Conservation (phyloP, 495 filamentous ascomycete species). For the Choiromyces venosus region DNA sequence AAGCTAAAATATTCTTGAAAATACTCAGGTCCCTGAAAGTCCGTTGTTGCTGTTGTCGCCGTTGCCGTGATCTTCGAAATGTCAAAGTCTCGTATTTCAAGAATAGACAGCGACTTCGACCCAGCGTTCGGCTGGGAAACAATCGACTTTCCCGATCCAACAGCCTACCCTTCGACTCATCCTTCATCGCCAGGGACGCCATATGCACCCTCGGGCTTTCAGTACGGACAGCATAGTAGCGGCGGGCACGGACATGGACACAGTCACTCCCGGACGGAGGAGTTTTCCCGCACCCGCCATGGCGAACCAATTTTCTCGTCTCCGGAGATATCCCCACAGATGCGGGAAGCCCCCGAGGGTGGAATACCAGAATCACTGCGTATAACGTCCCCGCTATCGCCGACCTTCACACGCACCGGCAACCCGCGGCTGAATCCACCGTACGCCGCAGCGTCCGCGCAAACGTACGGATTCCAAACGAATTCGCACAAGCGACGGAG, state of each 20-base stretch:
- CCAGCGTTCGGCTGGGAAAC: constrained; percentile 20
- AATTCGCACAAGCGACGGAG: not conserved
- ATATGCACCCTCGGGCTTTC: constrained; percentile 4
- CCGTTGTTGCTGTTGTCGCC: not conserved
- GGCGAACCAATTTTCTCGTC: constrained; percentile 7
- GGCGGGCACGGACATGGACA: not conserved
- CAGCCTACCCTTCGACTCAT: constrained; percentile 4
- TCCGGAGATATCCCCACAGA: constrained; percentile 25
- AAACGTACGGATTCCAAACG: not conserved
- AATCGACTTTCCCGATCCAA: constrained; percentile 16
- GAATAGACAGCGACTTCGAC: constrained; percentile 23
- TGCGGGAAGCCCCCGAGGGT: constrained; percentile 6
- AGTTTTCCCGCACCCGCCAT: constrained; percentile 12
- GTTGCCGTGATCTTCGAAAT: constrained; percentile 5
- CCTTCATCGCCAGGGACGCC: constrained; percentile 1
- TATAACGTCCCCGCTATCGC: constrained; percentile 22
- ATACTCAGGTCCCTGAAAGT: not conserved
- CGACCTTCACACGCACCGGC: not conserved
- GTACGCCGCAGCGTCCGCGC: not conserved
- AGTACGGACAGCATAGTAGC: constrained; percentile 7
- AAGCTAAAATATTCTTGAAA: not conserved
- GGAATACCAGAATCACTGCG: constrained; percentile 13
- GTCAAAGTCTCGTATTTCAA: constrained; percentile 29
- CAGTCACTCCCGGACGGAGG: not conserved
- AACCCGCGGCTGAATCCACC: not conserved